These are phyloP conservation scores for Aspergillus hortae DNA, from an alignment of 2,329 filamentous ascomycete genomes.

Conservation along the genomic window DNA sequence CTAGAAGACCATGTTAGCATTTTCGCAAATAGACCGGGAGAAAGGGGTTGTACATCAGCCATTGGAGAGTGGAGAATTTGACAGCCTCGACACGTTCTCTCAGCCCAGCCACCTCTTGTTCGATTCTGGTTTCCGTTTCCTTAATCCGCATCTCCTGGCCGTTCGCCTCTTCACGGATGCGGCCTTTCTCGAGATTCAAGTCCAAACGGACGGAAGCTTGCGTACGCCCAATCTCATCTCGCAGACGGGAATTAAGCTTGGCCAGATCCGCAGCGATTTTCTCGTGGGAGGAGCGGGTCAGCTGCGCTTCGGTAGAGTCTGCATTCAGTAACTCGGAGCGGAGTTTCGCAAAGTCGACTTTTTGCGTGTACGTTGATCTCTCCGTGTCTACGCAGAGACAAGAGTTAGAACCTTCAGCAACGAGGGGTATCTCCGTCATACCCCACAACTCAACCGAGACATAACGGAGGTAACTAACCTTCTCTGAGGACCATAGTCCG, in stretches of 20 bases:
- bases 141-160: constrained; percentile 97
- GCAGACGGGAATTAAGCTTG: constrained; percentile 81
- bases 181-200: constrained; percentile 91
- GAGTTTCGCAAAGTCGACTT: constrained; percentile 97
- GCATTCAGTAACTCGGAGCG: constrained; percentile 89
- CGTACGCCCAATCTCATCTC: constrained; percentile 91
- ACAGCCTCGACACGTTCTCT: constrained; percentile 92
- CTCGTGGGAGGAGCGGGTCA: constrained; percentile 87
- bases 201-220: constrained; percentile 91
- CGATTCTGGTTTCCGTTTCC: constrained; percentile 97
- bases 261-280: constrained; percentile 90
- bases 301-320: constrained; percentile 84
- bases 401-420: background rate
- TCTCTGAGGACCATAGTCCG: constrained; percentile 97
- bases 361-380: constrained; percentile 65
- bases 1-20: constrained; percentile 35
- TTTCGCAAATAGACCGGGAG: background rate
- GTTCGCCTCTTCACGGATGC: constrained; percentile 93
- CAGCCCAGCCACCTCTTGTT: constrained; percentile 90
- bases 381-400: constrained; percentile 40
- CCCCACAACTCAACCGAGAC: too few species aligned
- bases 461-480: constrained; percentile 53
- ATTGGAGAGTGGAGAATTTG: constrained; percentile 97
- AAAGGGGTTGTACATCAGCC: constrained; percentile 70
- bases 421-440: background rate